Conservation (phyloP, 371 early-diverging fungal species). For the Mortierella polycephala region DNA sequence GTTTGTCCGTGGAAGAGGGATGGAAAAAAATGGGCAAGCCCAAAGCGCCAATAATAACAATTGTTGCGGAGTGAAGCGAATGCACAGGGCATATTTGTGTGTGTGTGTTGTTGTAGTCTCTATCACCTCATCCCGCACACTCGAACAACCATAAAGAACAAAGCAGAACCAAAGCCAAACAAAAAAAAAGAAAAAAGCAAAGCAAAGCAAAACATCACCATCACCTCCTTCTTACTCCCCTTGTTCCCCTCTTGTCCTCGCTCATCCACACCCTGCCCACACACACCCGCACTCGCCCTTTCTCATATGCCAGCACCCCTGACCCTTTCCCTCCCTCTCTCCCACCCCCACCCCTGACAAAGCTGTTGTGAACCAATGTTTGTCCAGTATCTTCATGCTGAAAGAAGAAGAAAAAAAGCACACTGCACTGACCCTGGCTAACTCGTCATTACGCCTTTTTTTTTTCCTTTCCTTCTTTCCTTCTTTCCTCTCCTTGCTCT, state of each 20-base stretch:
- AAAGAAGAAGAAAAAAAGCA: neutral
- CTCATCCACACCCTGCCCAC: neutral
- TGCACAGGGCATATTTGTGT: neutral
- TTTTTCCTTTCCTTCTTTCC: neutral
- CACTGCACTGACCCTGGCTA: neutral
- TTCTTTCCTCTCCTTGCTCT: neutral
- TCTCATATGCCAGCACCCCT: slow-evolving; percentile 9
- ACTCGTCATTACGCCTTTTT: neutral
- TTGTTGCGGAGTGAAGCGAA: neutral
- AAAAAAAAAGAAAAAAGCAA: neutral
- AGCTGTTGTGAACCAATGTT: neutral
- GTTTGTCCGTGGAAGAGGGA: too few relatives aligned
- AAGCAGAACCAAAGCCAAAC: too few relatives aligned
- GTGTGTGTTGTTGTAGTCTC: slow-evolving; percentile 15
- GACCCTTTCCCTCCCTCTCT: neutral
- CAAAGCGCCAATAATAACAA: neutral
- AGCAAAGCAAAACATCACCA: neutral
- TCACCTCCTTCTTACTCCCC: neutral
- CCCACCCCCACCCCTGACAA: slow-evolving; percentile 7
- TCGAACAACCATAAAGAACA: neutral
- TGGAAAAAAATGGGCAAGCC: neutral
- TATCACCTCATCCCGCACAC: slow-evolving; percentile 1
- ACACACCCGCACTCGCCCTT: neutral
- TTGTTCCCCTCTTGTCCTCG: neutral
- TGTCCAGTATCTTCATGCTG: neutral